Base-by-base conservation (phyloP, 2,329 filamentous ascomycete species). In the Capronia epimyces region DNA sequence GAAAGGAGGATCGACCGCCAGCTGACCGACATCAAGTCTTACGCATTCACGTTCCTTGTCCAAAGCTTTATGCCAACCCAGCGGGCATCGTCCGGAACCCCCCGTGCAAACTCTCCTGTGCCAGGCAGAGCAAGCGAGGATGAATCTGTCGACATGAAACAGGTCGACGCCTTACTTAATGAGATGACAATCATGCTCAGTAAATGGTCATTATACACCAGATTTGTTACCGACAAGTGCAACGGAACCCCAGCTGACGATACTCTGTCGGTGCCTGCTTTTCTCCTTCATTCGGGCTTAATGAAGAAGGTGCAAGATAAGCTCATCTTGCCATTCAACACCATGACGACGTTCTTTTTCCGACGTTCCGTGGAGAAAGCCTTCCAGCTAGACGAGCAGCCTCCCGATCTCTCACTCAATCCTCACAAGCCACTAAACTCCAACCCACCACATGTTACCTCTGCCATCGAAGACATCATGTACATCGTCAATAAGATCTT, bases 381-480 rank as follows among this genome's bases (percentile, higher is more conserved):
- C 0, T 98, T 98, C 68, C 91, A 98, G 67, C 75, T 98, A 40
- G 93, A 98, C 65, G 94, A 98, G 67, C 80, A 84, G 16, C 93
- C 93, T 0, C 71, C 77, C 1, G 89, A 89, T 16, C 73, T 98
- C 16, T 86, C 87, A 0, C 75, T 98, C 27, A 88, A 84, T 64
- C 75, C 84, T 36, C 83, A 78, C 63, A 86, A 78, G 63, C 76
- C 84, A 2, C 75, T 95, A 37, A 81, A 85, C 46, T 80, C 83
- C 51, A 89, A 89, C 61, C 80, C 89, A 2, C 93, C 93, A 0
- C 94, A 88, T 64, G 95, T 98, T 62, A 91, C 93, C 37, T 89
- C 90, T 1, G 90, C 91, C 0, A 90, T 98, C 7, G 93, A 98
- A 72, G 93, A 96, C 71, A 89, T 97, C 64, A 97, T 98, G 91